These are phyloP conservation scores for Cucurbita argyrosperma DNA, from an alignment of 306 rosid genomes.

Conservation along the genomic window DNA sequence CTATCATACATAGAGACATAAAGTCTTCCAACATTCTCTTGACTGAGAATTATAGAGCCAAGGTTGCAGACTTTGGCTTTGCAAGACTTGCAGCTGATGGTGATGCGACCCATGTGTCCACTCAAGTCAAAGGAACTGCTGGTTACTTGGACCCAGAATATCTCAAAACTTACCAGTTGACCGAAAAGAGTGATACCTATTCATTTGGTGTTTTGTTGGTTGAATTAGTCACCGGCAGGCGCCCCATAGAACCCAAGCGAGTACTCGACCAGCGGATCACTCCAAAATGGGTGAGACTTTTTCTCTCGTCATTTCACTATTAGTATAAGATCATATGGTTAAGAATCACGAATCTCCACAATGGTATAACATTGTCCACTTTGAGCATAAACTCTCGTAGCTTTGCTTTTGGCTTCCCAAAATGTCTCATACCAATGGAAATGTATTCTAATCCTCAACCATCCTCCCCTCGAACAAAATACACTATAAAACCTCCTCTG, in stretches of 20 bases:
- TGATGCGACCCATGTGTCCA: slow-evolving; percentile 79
- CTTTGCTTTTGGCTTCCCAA: no score
- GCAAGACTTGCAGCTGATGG: slow-evolving; percentile 80
- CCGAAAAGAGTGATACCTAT: slow-evolving; percentile 93
- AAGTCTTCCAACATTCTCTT: slow-evolving; percentile 94
- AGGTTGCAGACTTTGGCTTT: slow-evolving; percentile 96
- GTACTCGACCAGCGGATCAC: slow-evolving; percentile 66
- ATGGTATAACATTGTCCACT: no score
- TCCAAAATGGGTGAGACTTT: slow-evolving; percentile 57
- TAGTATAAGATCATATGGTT: background rate
- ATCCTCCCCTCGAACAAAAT: no score
- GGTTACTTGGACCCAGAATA: slow-evolving; percentile 99
- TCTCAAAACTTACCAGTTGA: slow-evolving; percentile 80
- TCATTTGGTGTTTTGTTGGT: slow-evolving; percentile 88
- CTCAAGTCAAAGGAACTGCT: slow-evolving; percentile 98
- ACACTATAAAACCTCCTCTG: no score
- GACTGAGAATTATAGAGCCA: slow-evolving; percentile 66
- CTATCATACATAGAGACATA: slow-evolving; percentile 90
- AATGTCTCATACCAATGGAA: no score
- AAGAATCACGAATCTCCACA: no score
- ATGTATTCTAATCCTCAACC: no score
- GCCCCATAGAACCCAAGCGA: slow-evolving; percentile 83
- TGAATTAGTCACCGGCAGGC: slow-evolving; percentile 88
- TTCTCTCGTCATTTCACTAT: slow-evolving; percentile 1
- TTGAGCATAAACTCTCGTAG: no score